Conservation (phyloP, 2,329 filamentous ascomycete genomes). For the Alternaria viburni region DNA sequence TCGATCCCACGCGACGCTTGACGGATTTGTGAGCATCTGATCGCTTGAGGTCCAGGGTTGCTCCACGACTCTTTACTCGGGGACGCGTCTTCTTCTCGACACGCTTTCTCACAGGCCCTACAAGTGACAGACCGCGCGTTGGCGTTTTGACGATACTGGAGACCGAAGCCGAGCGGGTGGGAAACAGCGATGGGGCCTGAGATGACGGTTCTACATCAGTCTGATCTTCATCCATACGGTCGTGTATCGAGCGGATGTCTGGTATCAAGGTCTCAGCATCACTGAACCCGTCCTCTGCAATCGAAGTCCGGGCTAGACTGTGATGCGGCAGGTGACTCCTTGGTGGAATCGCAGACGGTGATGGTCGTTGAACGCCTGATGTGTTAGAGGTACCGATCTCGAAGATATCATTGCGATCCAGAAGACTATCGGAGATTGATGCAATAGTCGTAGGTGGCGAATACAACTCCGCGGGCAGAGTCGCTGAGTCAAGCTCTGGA, state of each 20-base stretch:
- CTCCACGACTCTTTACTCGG: constrained; percentile 15
- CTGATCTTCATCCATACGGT: constrained; percentile 24
- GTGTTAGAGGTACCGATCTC: constrained; percentile 38
- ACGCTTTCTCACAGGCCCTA: constrained; percentile 30
- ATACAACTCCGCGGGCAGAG: constrained; percentile 26
- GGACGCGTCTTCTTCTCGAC: constrained; percentile 23
- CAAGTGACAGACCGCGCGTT: constrained; percentile 36
- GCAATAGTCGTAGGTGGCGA: background rate
- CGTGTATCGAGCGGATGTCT: constrained; percentile 24
- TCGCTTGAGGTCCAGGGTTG: constrained; percentile 22
- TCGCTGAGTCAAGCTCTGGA: constrained; percentile 28
- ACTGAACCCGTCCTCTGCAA: constrained; percentile 34
- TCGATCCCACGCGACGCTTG: constrained; percentile 17
- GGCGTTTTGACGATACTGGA: constrained; percentile 40
- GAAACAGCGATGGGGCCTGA: constrained; percentile 9
- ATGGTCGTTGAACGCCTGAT: constrained; percentile 16
- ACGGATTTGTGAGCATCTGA: constrained; percentile 36
- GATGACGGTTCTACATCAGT: constrained; percentile 26
- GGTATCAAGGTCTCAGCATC: constrained; percentile 39
- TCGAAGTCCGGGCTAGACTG: constrained; percentile 12
- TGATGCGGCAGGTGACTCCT: background rate
- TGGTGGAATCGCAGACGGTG: background rate
- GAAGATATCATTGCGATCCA: constrained; percentile 12
- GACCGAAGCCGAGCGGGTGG: constrained; percentile 23
- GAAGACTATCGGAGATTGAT: background rate